Conservation (phyloP, 345 rosid species). For the Gossypioides kirkii region DNA sequence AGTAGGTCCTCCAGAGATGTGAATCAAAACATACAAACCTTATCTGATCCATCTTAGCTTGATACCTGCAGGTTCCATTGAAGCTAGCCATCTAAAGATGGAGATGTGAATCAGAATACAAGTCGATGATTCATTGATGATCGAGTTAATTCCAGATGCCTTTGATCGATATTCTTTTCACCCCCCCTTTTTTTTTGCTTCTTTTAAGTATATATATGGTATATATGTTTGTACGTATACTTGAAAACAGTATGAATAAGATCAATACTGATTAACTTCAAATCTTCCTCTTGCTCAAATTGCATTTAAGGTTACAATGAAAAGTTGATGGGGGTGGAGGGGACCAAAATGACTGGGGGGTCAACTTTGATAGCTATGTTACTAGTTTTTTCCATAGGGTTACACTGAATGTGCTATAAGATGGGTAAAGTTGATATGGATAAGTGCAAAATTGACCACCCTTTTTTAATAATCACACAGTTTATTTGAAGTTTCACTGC, state of each 20-base stretch:
- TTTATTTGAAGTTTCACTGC: too few relatives aligned
- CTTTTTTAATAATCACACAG: too few relatives aligned
- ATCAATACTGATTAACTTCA: constrained; percentile 24
- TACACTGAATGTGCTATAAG: too few relatives aligned
- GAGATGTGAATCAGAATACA: constrained; percentile 39
- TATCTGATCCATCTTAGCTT: not conserved
- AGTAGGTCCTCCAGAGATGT: not conserved
- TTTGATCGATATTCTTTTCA: constrained; percentile 20
- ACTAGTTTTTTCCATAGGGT: too few relatives aligned
- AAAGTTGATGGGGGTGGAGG: not conserved
- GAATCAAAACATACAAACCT: not conserved
- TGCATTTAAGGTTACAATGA: not conserved
- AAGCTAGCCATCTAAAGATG: constrained; percentile 47
- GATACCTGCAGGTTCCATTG: constrained; percentile 44
- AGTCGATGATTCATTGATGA: constrained; percentile 14
- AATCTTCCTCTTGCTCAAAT: not conserved
- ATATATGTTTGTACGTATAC: constrained; percentile 32
- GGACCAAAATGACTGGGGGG: too few relatives aligned
- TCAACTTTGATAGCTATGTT: too few relatives aligned
- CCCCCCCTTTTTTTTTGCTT: constrained; percentile 5
- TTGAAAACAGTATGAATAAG: constrained; percentile 33
- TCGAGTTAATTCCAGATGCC: constrained; percentile 16
- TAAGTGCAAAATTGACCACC: too few relatives aligned
- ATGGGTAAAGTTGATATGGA: too few relatives aligned
- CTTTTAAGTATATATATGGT: constrained; percentile 23